Percentiles rank a stretch among this genome's conserved stretches.
Evolutionary conservation across 768 basidiomycete genomes (phyloP).

Genomic region (Candolleomyces eurysporus): DNA sequence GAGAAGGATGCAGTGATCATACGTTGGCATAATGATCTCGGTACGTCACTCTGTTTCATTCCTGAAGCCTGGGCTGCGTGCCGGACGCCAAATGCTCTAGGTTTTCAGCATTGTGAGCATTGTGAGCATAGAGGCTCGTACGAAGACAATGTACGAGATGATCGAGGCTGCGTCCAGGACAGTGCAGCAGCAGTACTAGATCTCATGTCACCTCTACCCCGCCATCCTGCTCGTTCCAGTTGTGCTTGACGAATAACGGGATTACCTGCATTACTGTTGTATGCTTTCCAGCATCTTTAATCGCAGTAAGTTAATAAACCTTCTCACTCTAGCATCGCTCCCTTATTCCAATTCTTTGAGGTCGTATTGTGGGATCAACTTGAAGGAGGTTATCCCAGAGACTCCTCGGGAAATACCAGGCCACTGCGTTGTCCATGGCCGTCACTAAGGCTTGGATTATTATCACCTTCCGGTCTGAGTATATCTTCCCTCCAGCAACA

Average conservation of each 20-base stretch:
- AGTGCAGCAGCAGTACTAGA: conserved; percentile 20
- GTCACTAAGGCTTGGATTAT: conserved; percentile 53
- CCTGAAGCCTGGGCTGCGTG: too few relatives aligned
- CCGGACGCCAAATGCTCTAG: conserved; percentile 18
- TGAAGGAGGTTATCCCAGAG: conserved; percentile 30
- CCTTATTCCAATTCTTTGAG: conserved; percentile 17
- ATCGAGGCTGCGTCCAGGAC: conserved; percentile 42
- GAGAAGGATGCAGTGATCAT: conserved; percentile 36
- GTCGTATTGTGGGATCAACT: conserved; percentile 52
- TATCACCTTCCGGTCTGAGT: conserved; percentile 44
- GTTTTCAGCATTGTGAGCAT: conserved; percentile 53
- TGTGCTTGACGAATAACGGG: conserved; percentile 26
- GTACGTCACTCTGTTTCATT: conserved; percentile 19
- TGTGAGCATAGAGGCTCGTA: conserved; percentile 50
- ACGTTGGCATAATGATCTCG: conserved; percentile 42
- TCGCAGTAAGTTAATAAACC: conserved; percentile 19
- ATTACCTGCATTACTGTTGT: conserved; percentile 49
- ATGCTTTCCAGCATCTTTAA: conserved; percentile 45
- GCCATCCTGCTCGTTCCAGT: not conserved
- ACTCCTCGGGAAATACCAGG: conserved; percentile 39
- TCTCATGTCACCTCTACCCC: not conserved
- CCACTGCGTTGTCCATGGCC: conserved; percentile 44
- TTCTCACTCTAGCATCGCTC: not conserved
- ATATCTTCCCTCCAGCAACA: not conserved
- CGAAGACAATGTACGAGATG: conserved; percentile 37